phyloP scores from a whole-genome alignment of 495 filamentous ascomycete species.

The Xylaria flabelliformis region DNA sequence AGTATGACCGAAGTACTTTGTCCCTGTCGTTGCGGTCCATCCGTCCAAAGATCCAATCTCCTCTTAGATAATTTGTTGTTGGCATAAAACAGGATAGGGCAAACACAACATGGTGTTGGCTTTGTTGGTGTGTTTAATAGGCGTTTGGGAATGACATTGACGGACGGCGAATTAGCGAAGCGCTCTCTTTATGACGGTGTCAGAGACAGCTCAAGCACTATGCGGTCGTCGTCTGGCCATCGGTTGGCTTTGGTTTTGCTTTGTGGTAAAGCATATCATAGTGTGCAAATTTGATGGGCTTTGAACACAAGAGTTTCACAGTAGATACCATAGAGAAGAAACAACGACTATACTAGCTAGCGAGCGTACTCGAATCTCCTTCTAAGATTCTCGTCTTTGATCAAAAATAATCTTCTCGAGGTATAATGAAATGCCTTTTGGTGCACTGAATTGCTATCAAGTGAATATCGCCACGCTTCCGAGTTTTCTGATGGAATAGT shows the following conservation, averaged over 20 bases:
- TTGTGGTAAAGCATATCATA: not conserved
- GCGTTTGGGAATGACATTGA: slow-evolving; percentile 21
- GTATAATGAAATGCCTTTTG: not conserved
- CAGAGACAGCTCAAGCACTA: not conserved
- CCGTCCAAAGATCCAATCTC: slow-evolving; percentile 8
- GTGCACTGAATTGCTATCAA: not conserved
- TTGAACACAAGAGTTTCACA: slow-evolving; percentile 8
- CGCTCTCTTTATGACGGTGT: slow-evolving; percentile 6
- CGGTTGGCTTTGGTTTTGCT: not conserved
- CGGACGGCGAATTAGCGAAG: slow-evolving; percentile 7
- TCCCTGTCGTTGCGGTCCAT: not conserved
- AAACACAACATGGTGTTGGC: not conserved
- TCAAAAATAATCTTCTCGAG: not conserved
- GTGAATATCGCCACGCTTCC: not conserved
- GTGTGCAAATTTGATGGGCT: not conserved
- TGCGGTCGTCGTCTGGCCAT: not conserved
- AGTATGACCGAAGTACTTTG: slow-evolving; percentile 25
- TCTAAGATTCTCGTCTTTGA: not conserved
- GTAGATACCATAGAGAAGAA: slow-evolving; percentile 16
- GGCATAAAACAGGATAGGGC: slow-evolving; percentile 9
- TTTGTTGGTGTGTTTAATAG: not conserved
- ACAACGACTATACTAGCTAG: not conserved
- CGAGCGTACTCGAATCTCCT: not conserved
- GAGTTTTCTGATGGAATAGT: not conserved
- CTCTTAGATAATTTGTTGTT: slow-evolving; percentile 7